phyloP scores from a whole-genome alignment of 768 basidiomycete genomes.

The Hirschioporus abietinus region DNA sequence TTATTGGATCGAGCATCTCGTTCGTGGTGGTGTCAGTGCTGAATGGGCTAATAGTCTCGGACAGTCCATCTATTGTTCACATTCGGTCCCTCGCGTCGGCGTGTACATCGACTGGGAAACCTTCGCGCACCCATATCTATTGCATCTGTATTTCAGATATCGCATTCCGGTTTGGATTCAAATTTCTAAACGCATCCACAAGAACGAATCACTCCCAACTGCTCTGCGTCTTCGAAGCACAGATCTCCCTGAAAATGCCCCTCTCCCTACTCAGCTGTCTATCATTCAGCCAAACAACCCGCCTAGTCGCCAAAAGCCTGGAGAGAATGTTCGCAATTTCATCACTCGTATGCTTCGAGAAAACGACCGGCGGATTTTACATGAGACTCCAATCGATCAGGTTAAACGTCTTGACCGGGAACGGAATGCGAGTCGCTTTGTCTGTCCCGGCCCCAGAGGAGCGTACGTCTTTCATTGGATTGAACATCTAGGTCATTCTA shows the following conservation, averaged over 20 bases:
- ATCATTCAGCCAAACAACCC: background rate
- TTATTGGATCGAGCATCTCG: background rate
- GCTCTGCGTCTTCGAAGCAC: background rate
- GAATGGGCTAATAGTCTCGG: background rate
- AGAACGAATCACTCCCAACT: background rate
- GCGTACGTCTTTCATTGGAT: background rate
- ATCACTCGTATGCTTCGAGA: background rate
- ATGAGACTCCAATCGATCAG: background rate
- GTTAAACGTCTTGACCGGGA: background rate
- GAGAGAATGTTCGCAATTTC: background rate
- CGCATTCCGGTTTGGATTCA: background rate
- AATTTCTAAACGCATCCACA: background rate
- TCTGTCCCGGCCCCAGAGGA: background rate
- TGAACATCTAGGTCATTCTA: background rate
- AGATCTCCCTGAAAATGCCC: background rate
- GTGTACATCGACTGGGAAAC: background rate
- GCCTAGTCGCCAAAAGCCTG: background rate
- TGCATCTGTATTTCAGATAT: background rate
- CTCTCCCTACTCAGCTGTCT: background rate
- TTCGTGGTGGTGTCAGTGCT: background rate
- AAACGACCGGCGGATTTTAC: background rate
- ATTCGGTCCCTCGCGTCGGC: background rate
- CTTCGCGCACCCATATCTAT: background rate
- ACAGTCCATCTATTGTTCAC: background rate
- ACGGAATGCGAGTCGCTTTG: background rate